Base-by-base conservation (phyloP, 2,329 filamentous ascomycete genomes). In the Aureobasidium sp. region DNA sequence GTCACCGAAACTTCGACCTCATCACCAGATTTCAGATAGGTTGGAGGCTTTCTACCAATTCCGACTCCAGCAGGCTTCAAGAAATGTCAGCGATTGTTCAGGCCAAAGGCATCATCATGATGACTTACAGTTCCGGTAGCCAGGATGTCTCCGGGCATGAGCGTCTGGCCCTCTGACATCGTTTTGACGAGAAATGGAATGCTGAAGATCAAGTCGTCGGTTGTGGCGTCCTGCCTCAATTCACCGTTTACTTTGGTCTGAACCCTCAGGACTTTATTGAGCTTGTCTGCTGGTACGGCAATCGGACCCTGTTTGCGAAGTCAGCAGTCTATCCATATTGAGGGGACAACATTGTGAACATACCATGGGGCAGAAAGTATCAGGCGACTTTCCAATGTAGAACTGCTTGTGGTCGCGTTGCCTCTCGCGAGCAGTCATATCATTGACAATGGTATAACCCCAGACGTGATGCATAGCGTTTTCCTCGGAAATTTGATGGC, bases 371-470 rank as follows among this genome's bases (percentile, higher is more conserved):
- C 85, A 88, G 68, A 84, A 88, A 0, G 84, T 87, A 71, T 88
- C 85, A 0, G 81, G 75, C 0, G 82, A 86, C 71, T 88, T 88
- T 11, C 87, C 86, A 56, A 89, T 82, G 64, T 84, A 88, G 71
- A 88, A 89, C 67, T 89, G 87, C 71, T 88, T 88, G 66, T 89
- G 87, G 56, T 89, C 85, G 31, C 84, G 74, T 71, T 89, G 87
- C 69, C 81, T 79, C 50, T 84, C 83, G 15, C 87, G 75, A 0
- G 85, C 84, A 0, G 86, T 87, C n/a, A 88, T 77, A 58, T 88
- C 87, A 69, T 89, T 88, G 50, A 85, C 79, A 43, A 87, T 87
- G 0, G 85, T 87, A 67, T 83, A 88, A 0, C 86, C 87, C 84
- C 85, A 87, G 2, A 88, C 84, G 70, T 88, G 72, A 16, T 82